Evolutionary conservation across 192 early-diverging fungal genomes (phyloP).

Genomic region (Podila clonocystis): DNA sequence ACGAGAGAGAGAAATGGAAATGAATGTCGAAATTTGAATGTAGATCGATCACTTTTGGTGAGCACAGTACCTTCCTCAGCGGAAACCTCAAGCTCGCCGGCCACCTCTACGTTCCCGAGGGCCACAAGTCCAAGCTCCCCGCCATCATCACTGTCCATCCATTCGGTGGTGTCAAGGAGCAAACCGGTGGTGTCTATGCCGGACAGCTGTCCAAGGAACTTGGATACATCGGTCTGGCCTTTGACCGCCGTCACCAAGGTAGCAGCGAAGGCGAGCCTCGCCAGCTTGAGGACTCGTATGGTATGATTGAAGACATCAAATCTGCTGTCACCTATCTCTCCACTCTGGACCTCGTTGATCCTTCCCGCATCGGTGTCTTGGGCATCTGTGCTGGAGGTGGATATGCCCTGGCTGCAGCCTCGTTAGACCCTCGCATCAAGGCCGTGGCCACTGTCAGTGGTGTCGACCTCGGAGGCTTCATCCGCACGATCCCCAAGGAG

Average conservation of each 20-base stretch:
- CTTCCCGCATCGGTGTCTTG: constrained; percentile 25
- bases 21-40: too few relatives aligned
- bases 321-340: constrained; percentile 36
- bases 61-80: constrained; percentile 25
- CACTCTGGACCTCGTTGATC: constrained; percentile 13
- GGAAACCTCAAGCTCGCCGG: constrained; percentile 15
- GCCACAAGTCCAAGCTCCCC: constrained; percentile 10
- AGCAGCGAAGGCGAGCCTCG: constrained; percentile 31
- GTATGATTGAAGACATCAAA: constrained; percentile 18
- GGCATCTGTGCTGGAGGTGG: constrained; percentile 46
- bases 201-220: constrained; percentile 10
- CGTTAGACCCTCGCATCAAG: constrained; percentile 29
- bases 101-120: constrained; percentile 19
- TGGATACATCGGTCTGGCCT: constrained; percentile 29
- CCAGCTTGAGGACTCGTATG: constrained; percentile 28
- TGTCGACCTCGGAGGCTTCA: constrained; percentile 12
- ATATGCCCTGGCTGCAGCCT: constrained; percentile 12
- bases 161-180: constrained; percentile 41
- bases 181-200: constrained; percentile 32
- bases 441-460: constrained; percentile 17
- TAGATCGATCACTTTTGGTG: too few relatives aligned
- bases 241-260: constrained; percentile 35
- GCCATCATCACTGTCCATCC: constrained; percentile 16
- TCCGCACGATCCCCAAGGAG: constrained; percentile 9
- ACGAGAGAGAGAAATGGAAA: too few relatives aligned